A percentile compares a stretch with the other conserved stretches of the same genome.
Conservation (phyloP, 805 yeast species). For the Candida morakotiae region DNA sequence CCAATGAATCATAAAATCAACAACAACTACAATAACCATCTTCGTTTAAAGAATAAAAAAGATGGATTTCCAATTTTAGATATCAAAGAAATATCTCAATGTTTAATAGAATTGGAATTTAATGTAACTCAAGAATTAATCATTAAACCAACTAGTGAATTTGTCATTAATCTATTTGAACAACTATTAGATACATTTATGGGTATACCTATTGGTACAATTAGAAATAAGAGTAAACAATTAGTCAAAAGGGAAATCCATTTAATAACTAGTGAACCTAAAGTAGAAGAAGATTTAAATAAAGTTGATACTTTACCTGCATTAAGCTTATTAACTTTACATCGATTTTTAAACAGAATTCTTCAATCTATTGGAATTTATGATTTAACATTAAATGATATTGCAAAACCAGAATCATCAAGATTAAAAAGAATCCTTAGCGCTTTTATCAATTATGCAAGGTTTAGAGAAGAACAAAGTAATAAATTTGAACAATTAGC, state of each 20-base stretch:
- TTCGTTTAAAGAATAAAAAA: slow-evolving; percentile 12
- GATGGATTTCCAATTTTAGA: slow-evolving; percentile 65
- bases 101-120: slow-evolving; percentile 60
- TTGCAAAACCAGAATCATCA: slow-evolving; percentile 70
- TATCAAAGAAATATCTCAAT: slow-evolving; percentile 51
- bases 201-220: slow-evolving; percentile 40
- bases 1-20: too few relatives aligned
- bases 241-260: slow-evolving; percentile 6
- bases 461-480: slow-evolving; percentile 75
- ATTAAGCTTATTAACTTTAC: slow-evolving; percentile 51
- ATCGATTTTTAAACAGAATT: slow-evolving; percentile 57
- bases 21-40: too few relatives aligned
- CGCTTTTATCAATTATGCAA: slow-evolving; percentile 80
- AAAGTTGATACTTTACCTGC: slow-evolving; percentile 26
- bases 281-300: slow-evolving; percentile 13
- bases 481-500: slow-evolving; percentile 65
- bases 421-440: slow-evolving; percentile 66
- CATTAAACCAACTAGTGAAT: slow-evolving; percentile 53
- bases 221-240: neutral
- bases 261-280: slow-evolving; percentile 10
- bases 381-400: slow-evolving; percentile 72
- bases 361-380: slow-evolving; percentile 69
- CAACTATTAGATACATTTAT: slow-evolving; percentile 60
- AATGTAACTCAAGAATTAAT: slow-evolving; percentile 58
- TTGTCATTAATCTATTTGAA: slow-evolving; percentile 51